A percentile compares a stretch with the other conserved stretches of the same genome.
Evolutionary conservation across 371 early-diverging fungal genomes (phyloP).

Genomic region (Funneliformis caledonium): DNA sequence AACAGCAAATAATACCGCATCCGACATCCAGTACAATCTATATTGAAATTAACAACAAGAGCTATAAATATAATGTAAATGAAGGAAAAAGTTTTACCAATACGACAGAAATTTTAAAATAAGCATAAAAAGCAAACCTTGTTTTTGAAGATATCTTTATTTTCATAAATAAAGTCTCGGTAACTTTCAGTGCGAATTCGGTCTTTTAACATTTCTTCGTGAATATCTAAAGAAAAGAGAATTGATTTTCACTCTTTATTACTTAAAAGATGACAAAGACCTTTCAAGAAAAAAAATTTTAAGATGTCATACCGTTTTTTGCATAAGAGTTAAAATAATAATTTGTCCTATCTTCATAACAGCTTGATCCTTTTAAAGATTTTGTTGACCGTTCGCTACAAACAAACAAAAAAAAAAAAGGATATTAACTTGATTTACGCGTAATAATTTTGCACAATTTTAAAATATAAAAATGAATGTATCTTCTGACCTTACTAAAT

Average conservation of each 20-base stretch:
- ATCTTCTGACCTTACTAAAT: constrained; percentile 30
- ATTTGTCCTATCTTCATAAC: constrained; percentile 47
- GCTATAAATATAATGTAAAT: not conserved
- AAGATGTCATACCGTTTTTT: constrained; percentile 57
- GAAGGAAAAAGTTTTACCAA: not conserved
- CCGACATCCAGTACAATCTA: constrained; percentile 75
- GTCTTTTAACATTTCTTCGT: constrained; percentile 70
- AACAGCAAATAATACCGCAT: constrained; percentile 54
- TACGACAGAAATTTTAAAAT: not conserved
- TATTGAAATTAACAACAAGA: not conserved
- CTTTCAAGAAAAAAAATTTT: not conserved
- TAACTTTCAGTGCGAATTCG: constrained; percentile 82
- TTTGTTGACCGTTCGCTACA: constrained; percentile 2
- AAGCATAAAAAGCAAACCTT: constrained; percentile 54
- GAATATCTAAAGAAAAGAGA: constrained; percentile 52
- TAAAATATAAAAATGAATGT: not conserved
- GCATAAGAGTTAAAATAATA: constrained; percentile 90
- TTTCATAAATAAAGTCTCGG: constrained; percentile 81
- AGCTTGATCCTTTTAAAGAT: not conserved
- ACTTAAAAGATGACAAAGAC: constrained; percentile 1
- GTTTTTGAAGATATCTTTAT: constrained; percentile 83
- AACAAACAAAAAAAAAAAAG: not conserved
- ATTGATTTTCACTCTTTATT: not conserved
- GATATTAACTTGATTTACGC: not conserved
- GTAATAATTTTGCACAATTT: not conserved